Conservation (phyloP, 352 stramenopile species). For the Aphanomyces invadans region DNA sequence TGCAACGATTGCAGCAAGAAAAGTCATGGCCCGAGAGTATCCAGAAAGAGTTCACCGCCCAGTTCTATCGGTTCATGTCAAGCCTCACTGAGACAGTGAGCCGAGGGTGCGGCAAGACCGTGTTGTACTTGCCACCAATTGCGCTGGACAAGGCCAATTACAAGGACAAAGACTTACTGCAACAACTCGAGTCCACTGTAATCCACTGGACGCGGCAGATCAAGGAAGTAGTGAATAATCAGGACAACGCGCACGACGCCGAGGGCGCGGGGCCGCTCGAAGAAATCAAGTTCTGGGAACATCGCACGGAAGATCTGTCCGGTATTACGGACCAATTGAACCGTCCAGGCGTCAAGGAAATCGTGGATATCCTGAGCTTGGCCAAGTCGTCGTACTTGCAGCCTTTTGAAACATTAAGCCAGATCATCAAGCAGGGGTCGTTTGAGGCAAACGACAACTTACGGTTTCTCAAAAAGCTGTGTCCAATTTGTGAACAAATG, state of each 20-base stretch:
- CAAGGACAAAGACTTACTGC: conserved; percentile 92
- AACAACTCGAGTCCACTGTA: conserved; percentile 93
- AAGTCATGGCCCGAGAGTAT: conserved; percentile 89
- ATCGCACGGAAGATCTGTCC: conserved; percentile 86
- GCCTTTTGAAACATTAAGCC: conserved; percentile 86
- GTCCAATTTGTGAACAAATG: conserved; percentile 85
- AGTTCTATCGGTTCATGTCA: conserved; percentile 94
- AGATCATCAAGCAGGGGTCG: conserved; percentile 90
- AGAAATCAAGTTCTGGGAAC: conserved; percentile 95
- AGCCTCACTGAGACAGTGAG: conserved; percentile 90
- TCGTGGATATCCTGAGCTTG: conserved; percentile 75
- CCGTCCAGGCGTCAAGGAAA: conserved; percentile 82
- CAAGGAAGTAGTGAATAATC: conserved; percentile 95
- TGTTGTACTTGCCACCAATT: conserved; percentile 88
- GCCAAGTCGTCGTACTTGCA: conserved; percentile 92
- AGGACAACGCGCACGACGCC: conserved; percentile 87
- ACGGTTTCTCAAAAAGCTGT: conserved; percentile 89
- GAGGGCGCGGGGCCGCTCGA: conserved; percentile 88
- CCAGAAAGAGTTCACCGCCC: conserved; percentile 89
- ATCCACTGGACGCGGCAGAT: conserved; percentile 97
- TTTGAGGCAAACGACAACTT: conserved; percentile 92
- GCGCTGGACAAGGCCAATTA: conserved; percentile 75
- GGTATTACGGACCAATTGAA: conserved; percentile 92
- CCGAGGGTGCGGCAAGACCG: conserved; percentile 86
- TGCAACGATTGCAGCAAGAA: conserved; percentile 73